Base-by-base conservation (phyloP, 2,329 filamentous ascomycete genomes). In the Cladobotryum mycophilum region DNA sequence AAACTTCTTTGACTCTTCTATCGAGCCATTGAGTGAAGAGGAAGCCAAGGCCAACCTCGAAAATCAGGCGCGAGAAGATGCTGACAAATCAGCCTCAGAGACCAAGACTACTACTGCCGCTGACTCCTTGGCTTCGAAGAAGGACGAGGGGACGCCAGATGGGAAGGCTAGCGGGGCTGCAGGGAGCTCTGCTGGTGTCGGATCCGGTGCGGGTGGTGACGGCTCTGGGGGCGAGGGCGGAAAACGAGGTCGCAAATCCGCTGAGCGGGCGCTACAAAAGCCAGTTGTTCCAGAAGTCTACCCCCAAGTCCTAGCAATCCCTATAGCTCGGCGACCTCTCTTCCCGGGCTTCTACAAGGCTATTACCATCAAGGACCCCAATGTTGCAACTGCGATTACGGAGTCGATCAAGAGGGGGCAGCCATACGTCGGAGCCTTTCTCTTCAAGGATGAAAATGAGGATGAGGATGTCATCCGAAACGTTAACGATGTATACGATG, bases 311-410 rank as follows among this genome's bases (percentile, higher is more conserved):
- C 89, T 99, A 79, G 92, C 92, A 2, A 95, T 99, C 50, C 93
- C 93, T 7, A 96, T 99, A 61, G 88, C 89, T 25, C 90, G 95
- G 67, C 81, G 93, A 48, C 93, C 93, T 11, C 75, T 99, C 12
- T 99, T 97, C 70, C 93, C 93, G 1, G 93, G 93, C 1, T 99
- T 97, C 70, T 99, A 99, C 75, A 99, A 99, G 71, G 92, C 93
- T 9, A 93, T 99, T 59, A 99, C 92, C 3, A 95, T 99, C 59
- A 86, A 89, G 65, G 90, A 99, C 63, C 88, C 88, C 15, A 88
- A 93, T 60, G 93, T 99, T 35, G 87, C 91, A 13, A 84, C 85
- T 37, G 93, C 93, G 18, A 95, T 99, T 58, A 87, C 91, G 52
- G 95, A 99, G 65, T 93, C 96, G 79, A 89, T 97, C 67, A 96